These are phyloP conservation scores for Globisporangium nunn DNA, from an alignment of 352 stramenopile species.

Conservation along the genomic window DNA sequence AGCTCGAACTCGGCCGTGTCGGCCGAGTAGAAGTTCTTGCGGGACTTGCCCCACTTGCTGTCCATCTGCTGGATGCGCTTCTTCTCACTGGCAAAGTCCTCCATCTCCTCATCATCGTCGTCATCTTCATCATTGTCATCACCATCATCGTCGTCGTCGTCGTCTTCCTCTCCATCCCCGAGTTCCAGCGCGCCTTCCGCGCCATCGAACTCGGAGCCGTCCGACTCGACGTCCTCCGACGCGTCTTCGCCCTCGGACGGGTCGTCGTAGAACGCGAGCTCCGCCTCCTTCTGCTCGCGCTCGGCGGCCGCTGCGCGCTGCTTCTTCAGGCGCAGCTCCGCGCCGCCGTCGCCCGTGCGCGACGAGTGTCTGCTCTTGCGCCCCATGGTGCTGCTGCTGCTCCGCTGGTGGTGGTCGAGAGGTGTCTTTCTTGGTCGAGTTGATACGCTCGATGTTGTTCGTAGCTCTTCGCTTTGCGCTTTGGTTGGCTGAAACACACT, in stretches of 20 bases:
- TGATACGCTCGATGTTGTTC: constrained; percentile 8
- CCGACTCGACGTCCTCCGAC: constrained; percentile 45
- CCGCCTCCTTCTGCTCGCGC: constrained; percentile 46
- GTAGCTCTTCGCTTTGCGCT: not conserved
- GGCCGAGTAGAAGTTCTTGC: constrained; percentile 83
- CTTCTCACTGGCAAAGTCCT: constrained; percentile 57
- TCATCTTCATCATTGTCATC: constrained; percentile 21
- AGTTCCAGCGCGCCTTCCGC: constrained; percentile 71
- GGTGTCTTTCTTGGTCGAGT: not conserved
- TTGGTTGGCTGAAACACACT: not conserved
- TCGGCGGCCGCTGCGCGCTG: constrained; percentile 53
- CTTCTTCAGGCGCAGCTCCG: constrained; percentile 62
- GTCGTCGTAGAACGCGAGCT: constrained; percentile 84
- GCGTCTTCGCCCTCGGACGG: constrained; percentile 69
- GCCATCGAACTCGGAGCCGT: constrained; percentile 47
- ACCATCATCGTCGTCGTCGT: constrained; percentile 36
- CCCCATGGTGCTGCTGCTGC: constrained; percentile 35
- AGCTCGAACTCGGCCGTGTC: constrained; percentile 80
- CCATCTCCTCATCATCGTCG: constrained; percentile 42
- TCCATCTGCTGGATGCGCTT: constrained; percentile 73
- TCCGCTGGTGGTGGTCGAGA: not conserved
- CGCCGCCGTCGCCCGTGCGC: constrained; percentile 72
- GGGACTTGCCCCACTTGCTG: constrained; percentile 81
- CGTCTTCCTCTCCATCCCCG: constrained; percentile 25
- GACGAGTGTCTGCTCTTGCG: constrained; percentile 59